These are phyloP conservation scores for Ligustrum vulgare DNA, from an alignment of 257 asterid genomes.

Conservation along the genomic window DNA sequence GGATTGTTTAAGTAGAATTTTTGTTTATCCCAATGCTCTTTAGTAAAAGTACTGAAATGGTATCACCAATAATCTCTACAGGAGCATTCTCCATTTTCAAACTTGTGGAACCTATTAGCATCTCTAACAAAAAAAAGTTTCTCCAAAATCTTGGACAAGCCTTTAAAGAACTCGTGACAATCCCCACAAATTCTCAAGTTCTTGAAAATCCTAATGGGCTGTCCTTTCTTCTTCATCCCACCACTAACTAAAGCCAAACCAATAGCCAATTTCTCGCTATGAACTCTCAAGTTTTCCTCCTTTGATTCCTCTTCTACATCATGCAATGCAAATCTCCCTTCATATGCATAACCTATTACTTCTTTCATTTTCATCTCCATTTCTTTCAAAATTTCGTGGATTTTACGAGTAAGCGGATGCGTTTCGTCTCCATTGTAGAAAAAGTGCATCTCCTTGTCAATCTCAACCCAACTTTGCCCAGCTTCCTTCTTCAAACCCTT, in stretches of 20 bases:
- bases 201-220: slow-evolving; percentile 40
- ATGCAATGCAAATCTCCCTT: slow-evolving; percentile 44
- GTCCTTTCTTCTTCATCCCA: slow-evolving; percentile 29
- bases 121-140: slow-evolving; percentile 46
- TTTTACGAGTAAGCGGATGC: slow-evolving; percentile 36
- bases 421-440: slow-evolving; percentile 47
- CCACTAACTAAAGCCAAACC: slow-evolving; percentile 43
- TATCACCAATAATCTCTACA: slow-evolving; percentile 49
- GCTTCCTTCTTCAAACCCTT: slow-evolving; percentile 61
- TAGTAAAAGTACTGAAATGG: background rate
- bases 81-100: slow-evolving; percentile 48
- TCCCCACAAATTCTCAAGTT: slow-evolving; percentile 59
- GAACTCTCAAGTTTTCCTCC: slow-evolving; percentile 49
- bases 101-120: slow-evolving; percentile 52
- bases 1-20: too few relatives aligned
- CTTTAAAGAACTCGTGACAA: slow-evolving; percentile 53
- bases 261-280: slow-evolving; percentile 53
- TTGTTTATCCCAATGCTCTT: background rate
- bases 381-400: slow-evolving; percentile 37
- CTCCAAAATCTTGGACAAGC: slow-evolving; percentile 42
- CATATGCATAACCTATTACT: slow-evolving; percentile 39
- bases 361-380: slow-evolving; percentile 45
- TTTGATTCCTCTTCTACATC: slow-evolving; percentile 53
- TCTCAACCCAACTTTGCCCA: slow-evolving; percentile 59
- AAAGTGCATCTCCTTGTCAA: slow-evolving; percentile 45